Evolutionary conservation across 2,329 filamentous ascomycete species (phyloP).

Genomic region (Chrysoporthe puriensis): DNA sequence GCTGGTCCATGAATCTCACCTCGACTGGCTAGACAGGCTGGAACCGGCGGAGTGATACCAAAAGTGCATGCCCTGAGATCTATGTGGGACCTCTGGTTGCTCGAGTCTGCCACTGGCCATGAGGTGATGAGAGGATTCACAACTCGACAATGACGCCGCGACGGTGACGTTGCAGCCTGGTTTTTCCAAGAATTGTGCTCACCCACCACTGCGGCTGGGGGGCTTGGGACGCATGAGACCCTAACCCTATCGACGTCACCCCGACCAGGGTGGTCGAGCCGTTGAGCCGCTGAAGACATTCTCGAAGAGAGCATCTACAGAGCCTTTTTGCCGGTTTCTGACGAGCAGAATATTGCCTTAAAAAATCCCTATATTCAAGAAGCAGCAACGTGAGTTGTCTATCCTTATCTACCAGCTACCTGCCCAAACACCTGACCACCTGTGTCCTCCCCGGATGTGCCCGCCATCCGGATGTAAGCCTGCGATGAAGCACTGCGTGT

Average conservation of each 20-base stretch:
- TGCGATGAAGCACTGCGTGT: not conserved
- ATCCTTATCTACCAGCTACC: not conserved
- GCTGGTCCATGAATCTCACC: not conserved
- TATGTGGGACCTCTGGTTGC: too few species aligned
- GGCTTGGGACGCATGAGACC: not conserved
- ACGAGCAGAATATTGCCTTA: too few species aligned
- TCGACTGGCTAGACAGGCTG: not conserved
- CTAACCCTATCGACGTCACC: conserved; percentile 21
- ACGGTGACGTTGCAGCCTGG: conserved; percentile 6
- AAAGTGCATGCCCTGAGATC: too few species aligned
- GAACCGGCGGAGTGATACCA: not conserved
- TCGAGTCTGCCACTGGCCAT: not conserved
- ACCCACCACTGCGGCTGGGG: not conserved
- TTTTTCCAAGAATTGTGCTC: not conserved
- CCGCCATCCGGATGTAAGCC: not conserved
- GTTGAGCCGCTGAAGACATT: too few species aligned
- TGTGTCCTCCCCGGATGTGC: not conserved
- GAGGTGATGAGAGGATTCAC: not conserved
- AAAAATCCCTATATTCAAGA: not conserved
- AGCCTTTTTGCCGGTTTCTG: too few species aligned
- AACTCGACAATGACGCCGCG: not conserved
- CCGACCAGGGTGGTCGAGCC: not conserved
- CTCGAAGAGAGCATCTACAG: too few species aligned
- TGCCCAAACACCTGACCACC: not conserved
- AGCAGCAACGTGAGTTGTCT: not conserved